Conservation (phyloP, 768 basidiomycete genomes). For the Russula virescens region DNA sequence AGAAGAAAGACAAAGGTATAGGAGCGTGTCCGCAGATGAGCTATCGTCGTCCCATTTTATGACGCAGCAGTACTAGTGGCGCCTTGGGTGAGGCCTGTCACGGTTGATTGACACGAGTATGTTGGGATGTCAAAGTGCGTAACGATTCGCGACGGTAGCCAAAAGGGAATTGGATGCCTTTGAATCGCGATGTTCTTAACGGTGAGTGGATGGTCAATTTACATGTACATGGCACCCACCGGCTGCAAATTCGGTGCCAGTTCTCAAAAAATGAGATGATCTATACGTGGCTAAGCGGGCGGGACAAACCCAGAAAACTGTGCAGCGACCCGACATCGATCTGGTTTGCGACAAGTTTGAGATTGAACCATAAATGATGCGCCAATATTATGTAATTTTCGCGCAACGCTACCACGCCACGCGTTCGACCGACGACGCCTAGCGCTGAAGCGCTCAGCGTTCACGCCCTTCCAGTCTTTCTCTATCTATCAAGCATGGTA, state of each 20-base stretch:
- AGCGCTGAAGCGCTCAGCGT: not conserved
- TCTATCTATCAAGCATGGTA: slow-evolving; percentile 30
- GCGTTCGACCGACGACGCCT: too few relatives aligned
- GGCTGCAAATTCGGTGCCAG: too few relatives aligned
- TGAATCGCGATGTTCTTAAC: not conserved
- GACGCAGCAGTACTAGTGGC: not conserved
- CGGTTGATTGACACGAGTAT: slow-evolving; percentile 4
- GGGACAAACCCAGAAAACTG: not conserved
- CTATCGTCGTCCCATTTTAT: not conserved
- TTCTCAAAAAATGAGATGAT: too few relatives aligned
- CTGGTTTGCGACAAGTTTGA: not conserved
- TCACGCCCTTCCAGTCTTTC: not conserved
- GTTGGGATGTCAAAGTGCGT: slow-evolving; percentile 4
- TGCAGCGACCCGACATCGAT: not conserved
- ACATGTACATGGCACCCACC: not conserved
- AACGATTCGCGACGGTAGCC: slow-evolving; percentile 4
- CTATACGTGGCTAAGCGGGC: too few relatives aligned
- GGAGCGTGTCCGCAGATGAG: not conserved
- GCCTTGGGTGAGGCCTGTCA: slow-evolving; percentile 2
- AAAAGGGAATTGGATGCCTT: not conserved
- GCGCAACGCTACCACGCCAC: not conserved
- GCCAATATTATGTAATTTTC: not conserved
- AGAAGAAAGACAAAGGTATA: not conserved
- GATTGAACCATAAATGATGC: not conserved
- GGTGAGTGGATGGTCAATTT: not conserved